Evolutionary conservation across 306 rosid species (phyloP), one percentile per base, ranked within the genome.

Genomic region (Rosa lucieae): DNA sequence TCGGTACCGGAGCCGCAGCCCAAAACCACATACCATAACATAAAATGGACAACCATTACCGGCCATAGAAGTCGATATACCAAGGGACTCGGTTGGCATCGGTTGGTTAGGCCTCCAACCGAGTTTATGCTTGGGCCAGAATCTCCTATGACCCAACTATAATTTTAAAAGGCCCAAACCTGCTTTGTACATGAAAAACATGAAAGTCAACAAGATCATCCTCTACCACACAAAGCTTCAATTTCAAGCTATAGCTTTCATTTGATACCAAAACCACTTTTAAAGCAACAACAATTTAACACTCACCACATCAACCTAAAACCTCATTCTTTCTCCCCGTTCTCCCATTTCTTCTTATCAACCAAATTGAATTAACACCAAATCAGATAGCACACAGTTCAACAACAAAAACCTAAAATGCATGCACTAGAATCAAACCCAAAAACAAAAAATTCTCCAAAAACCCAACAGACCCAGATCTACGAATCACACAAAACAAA

Each of bases 391-490:
- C 51, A 13, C 29, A n/a, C 10, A 52, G 8, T 52, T 0, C 2
- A 12, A 26, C 29, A 29, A 46, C 5, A 51, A 47, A 49, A 72
- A 18, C 8, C 15, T 49, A 58, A 47, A 77, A 58, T 48, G 79
- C 59, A 46, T 18, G 44, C 18, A 48, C 15, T 35, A 49, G 35
- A 83, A 82, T 43, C 43, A 26, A 82, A 48, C 48, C 67, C 49
- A 23, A 48, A 6, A 47, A 55, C 20, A 70, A 80, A 20, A 37
- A 52, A 61, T 9, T 49, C 43, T 18, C 46, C 39, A 18, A 58
- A 75, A 61, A 53, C 58, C 69, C 9, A 51, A 17, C 29, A 59
- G 39, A 52, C 59, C 76, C 81, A 87, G 89, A 92, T 90, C 96
- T 84, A 70, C 37, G 58, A 79, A 71, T 12, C 1, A 5, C 11